Percentiles rank a stretch among this genome's conserved stretches.
Conservation (phyloP, 495 filamentous ascomycete genomes). For the Podospora pseudoanserina region DNA sequence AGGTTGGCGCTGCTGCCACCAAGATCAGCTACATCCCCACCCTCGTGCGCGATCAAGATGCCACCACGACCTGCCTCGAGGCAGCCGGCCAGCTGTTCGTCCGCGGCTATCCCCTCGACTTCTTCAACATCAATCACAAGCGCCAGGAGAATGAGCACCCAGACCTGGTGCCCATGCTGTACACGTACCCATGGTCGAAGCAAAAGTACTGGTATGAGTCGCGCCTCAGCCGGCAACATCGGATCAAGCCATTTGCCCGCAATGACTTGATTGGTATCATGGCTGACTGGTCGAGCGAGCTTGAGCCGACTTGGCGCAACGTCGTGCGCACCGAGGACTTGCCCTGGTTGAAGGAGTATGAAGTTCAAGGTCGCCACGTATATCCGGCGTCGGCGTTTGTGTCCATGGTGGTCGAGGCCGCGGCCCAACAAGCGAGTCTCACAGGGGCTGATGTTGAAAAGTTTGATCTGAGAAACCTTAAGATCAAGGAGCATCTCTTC, state of each 20-base stretch:
- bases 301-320: constrained; percentile 52
- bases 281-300: constrained; percentile 35
- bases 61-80: constrained; percentile 36
- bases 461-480: constrained; percentile 26
- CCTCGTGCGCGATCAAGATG: constrained; percentile 42
- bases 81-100: constrained; percentile 41
- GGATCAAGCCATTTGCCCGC: constrained; percentile 42
- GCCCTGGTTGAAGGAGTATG: constrained; percentile 51
- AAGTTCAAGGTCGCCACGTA: constrained; percentile 36
- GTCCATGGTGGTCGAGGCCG: constrained; percentile 48
- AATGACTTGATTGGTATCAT: constrained; percentile 50
- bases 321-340: constrained; percentile 40
- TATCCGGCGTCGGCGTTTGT: constrained; percentile 49
- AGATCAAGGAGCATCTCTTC: constrained; percentile 24
- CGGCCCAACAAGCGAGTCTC: constrained; percentile 22
- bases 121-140: constrained; percentile 36
- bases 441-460: constrained; percentile 26
- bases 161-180: constrained; percentile 38
- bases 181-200: constrained; percentile 52
- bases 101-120: constrained; percentile 39
- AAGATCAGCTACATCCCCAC: constrained; percentile 44
- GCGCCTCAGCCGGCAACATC: constrained; percentile 44
- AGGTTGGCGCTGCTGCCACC: constrained; percentile 32
- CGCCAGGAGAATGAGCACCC: constrained; percentile 33
- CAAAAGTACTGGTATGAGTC: constrained; percentile 47